Evolutionary conservation across 2,329 filamentous ascomycete species (phyloP).

Genomic region (Myriosclerotinia duriaeana): DNA sequence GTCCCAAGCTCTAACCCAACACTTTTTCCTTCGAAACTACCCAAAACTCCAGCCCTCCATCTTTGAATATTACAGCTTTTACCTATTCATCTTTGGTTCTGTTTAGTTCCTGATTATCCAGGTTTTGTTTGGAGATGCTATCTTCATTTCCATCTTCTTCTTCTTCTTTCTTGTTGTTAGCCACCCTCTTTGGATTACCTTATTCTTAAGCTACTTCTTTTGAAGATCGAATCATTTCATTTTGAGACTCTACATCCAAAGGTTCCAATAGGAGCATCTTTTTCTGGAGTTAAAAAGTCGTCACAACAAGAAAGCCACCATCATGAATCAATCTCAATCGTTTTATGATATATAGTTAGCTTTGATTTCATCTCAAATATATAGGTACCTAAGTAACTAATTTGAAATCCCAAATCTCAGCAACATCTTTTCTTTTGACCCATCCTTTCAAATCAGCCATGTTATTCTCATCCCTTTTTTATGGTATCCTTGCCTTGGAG

Average conservation of each 20-base stretch:
- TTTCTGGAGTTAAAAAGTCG: background rate
- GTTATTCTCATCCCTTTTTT: constrained; percentile 1
- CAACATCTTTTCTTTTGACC: background rate
- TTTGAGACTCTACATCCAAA: too few species aligned
- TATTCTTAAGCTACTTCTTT: background rate
- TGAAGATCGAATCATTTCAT: background rate
- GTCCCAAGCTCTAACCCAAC: background rate
- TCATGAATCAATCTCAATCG: background rate
- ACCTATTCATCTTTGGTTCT: background rate
- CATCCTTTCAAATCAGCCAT: background rate
- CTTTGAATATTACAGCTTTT: background rate
- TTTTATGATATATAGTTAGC: background rate
- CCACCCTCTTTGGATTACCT: background rate
- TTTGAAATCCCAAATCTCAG: constrained; percentile 4
- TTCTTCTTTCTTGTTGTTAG: too few species aligned
- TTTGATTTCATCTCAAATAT: constrained; percentile 16
- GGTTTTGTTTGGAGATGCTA: background rate
- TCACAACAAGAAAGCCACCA: background rate
- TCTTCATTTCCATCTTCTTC: too few species aligned
- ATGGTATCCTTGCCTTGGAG: background rate
- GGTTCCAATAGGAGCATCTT: too few species aligned
- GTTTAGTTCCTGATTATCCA: too few species aligned
- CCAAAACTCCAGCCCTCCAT: background rate
- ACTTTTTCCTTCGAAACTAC: too few species aligned
- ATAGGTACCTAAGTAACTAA: constrained; percentile 15